Conservation (phyloP, 2,329 filamentous ascomycete species). For the Sphaerulina musiva region DNA sequence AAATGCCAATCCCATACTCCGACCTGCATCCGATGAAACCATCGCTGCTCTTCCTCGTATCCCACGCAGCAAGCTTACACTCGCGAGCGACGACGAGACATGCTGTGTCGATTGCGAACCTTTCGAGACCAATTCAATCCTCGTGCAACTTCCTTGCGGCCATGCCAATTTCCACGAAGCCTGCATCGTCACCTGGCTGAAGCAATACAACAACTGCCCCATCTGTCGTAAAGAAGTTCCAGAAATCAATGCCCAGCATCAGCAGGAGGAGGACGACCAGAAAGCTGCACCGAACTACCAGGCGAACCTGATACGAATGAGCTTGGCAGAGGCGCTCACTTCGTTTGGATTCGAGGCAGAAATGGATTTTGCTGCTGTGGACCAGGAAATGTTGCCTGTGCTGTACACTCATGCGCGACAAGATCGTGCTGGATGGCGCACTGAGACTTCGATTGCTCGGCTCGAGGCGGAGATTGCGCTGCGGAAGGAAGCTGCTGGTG, state of each 20-base stretch:
- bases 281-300: not conserved
- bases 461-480: conserved; percentile 1
- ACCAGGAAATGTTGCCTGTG: conserved; percentile 3
- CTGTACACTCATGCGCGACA: conserved; percentile 3
- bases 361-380: not conserved
- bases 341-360: not conserved
- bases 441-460: conserved; percentile 2
- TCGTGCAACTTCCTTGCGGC: conserved; percentile 22
- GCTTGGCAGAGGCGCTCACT: conserved; percentile 1
- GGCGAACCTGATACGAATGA: not conserved
- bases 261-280: not conserved
- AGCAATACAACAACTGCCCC: conserved; percentile 21
- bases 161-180: conserved; percentile 19
- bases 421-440: conserved; percentile 1
- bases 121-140: conserved; percentile 13
- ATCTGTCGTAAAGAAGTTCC: conserved; percentile 19
- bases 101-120: conserved; percentile 20
- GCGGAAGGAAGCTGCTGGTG: not conserved
- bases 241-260: not conserved
- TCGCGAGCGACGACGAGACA: conserved; percentile 6
- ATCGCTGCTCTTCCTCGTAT: conserved; percentile 20
- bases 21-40: conserved; percentile 18
- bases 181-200: conserved; percentile 24
- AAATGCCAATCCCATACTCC: conserved; percentile 9
- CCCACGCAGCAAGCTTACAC: conserved; percentile 10